phyloP scores from a whole-genome alignment of 768 basidiomycete genomes.

The Hypholoma sublateritium region DNA sequence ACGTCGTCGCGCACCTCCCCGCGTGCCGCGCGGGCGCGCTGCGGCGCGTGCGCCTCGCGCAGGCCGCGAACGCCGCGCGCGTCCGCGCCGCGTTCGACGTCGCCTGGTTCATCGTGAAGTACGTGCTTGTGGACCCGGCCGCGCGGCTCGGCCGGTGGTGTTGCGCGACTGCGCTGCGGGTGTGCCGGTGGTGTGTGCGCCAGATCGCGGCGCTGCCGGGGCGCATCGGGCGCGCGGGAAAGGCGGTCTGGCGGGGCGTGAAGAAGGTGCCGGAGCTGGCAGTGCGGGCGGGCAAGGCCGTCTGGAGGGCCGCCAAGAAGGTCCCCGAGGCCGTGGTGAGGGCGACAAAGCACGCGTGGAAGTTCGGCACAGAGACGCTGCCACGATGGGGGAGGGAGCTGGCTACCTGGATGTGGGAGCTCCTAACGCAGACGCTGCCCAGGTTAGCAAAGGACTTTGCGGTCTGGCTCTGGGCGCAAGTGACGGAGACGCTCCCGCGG shows the following conservation, averaged over 20 bases:
- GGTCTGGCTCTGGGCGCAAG: not conserved
- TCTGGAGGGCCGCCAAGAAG: not conserved
- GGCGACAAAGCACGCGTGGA: not conserved
- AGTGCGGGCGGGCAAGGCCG: not conserved
- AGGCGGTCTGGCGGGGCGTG: not conserved
- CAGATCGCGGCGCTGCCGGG: not conserved
- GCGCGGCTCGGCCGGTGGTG: not conserved
- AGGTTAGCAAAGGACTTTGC: not conserved
- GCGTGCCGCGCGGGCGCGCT: slow-evolving; percentile 1
- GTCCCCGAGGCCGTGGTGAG: not conserved
- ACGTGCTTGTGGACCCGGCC: not conserved
- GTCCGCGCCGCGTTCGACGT: not conserved
- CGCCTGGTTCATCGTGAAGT: not conserved
- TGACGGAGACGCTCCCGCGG: not conserved
- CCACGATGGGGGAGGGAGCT: not conserved
- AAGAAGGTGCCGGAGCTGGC: not conserved
- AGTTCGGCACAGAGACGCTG: not conserved
- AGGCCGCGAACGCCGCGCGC: not conserved
- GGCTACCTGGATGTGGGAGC: not conserved
- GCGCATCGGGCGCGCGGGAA: not conserved
- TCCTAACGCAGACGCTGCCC: slow-evolving; percentile 3
- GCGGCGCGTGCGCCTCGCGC: not conserved
- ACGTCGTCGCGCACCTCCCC: slow-evolving; percentile 9
- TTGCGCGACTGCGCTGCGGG: not conserved
- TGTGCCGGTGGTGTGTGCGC: not conserved